Evolutionary conservation across 805 yeast genomes (phyloP).

Genomic region (Candida cerambycidarum): DNA sequence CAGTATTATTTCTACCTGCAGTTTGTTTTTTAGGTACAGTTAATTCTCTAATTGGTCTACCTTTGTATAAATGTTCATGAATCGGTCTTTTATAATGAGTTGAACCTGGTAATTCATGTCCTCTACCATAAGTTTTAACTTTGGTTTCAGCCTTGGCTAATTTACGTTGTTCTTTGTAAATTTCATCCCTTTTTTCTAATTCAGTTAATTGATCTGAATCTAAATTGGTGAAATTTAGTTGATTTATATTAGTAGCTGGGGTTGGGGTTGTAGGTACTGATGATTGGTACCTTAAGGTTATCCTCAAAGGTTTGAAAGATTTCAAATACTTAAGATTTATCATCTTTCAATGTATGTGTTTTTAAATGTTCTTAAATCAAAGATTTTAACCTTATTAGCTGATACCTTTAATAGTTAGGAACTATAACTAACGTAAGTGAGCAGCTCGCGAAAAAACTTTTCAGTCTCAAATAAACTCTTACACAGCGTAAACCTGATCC

Average conservation of each 20-base stretch:
- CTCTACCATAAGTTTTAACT: conserved; percentile 74
- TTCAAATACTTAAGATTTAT: conserved; percentile 1
- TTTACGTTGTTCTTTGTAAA: conserved; percentile 69
- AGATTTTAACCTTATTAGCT: no score
- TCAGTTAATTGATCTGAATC: conserved; percentile 51
- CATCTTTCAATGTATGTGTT: no score
- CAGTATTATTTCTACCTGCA: conserved; percentile 88
- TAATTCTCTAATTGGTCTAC: conserved; percentile 73
- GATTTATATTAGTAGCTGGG: background rate
- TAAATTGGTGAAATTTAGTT: conserved; percentile 3
- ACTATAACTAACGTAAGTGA: no score
- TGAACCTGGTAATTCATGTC: conserved; percentile 73
- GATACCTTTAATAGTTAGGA: no score
- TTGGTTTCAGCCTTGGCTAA: conserved; percentile 67
- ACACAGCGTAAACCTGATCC: conserved; percentile 9
- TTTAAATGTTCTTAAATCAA: no score
- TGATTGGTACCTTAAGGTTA: conserved; percentile 13
- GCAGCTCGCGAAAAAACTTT: background rate
- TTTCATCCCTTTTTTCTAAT: conserved; percentile 75
- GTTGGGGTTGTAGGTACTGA: conserved; percentile 7
- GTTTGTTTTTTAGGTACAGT: conserved; percentile 69
- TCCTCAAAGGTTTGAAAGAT: background rate
- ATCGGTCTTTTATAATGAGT: conserved; percentile 88
- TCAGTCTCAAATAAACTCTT: conserved; percentile 3
- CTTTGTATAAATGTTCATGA: conserved; percentile 83